phyloP scores from a whole-genome alignment of 108 stramenopile species.

The Skeletonema potamos region DNA sequence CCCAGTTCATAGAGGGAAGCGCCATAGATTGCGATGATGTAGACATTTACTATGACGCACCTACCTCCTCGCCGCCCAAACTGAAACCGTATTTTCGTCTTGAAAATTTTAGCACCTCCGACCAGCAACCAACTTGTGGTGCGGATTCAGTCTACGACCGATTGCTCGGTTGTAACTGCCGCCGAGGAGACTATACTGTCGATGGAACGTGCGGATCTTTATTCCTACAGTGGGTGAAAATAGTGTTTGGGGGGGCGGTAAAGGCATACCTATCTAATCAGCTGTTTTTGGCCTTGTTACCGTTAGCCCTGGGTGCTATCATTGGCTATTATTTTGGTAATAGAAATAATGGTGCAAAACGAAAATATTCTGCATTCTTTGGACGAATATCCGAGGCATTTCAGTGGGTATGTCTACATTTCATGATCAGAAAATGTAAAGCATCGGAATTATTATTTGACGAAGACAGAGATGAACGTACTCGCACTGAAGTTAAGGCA shows the following conservation, averaged over 20 bases:
- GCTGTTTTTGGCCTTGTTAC: constrained; percentile 49
- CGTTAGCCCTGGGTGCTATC: constrained; percentile 50
- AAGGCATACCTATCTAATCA: constrained; percentile 58
- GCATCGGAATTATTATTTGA: background rate
- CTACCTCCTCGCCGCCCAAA: background rate
- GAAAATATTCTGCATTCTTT: background rate
- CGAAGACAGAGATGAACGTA: constrained; percentile 26
- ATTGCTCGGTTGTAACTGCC: constrained; percentile 2
- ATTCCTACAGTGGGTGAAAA: constrained; percentile 54
- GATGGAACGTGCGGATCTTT: constrained; percentile 23
- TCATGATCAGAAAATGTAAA: background rate
- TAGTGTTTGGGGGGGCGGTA: constrained; percentile 52
- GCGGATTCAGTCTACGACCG: constrained; percentile 12
- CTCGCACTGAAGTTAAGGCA: constrained; percentile 27
- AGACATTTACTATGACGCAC: background rate
- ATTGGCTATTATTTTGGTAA: constrained; percentile 59
- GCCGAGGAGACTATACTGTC: background rate
- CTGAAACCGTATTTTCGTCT: background rate
- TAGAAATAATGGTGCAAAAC: background rate
- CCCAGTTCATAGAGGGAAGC: constrained; percentile 27
- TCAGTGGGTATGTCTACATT: constrained; percentile 1
- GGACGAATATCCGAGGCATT: background rate
- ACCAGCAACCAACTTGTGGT: constrained; percentile 1
- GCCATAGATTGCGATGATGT: background rate
- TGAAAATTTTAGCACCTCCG: constrained; percentile 26